Base-by-base conservation (phyloP, 345 rosid species). In the Rubroshorea leprosula region DNA sequence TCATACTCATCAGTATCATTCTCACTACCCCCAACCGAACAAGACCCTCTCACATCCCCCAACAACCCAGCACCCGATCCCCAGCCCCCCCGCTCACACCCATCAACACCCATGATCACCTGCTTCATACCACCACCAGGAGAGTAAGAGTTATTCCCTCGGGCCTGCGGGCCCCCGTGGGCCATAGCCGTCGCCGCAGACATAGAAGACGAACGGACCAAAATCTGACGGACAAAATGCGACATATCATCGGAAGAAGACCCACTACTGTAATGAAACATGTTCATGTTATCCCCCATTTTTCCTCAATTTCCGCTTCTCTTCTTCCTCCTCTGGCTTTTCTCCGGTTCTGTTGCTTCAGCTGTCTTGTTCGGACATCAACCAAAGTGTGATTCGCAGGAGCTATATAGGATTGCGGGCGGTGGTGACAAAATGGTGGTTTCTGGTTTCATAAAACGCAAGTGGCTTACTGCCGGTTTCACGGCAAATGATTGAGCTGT, bases 1-100 rank as follows among this genome's bases (percentile, higher is more conserved):
- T 90, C 96, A 55, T 78, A 78, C 63, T 82, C 93, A 48, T 85
- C 87, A 16, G 77, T 68, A 35, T 84, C 90, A 19, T 78, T 85
- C 62, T 73, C 92, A 25, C 84, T 74, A 55, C 62, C 77, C 31
- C 81, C 96, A 58, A 71, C 51, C 0, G 84, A 73, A 60, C 72
- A 77, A 55, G 83, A 81, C 44, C 61, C 73, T 6, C 19, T 77
- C 65, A 29, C 35, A n/a, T 72, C 58, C 19, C 63, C 77, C 26
- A 69, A 60, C 27, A 71, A 54, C 50, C 39, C 61, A 38, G 69
- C 72, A 1, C 60, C 72, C 0, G 74, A 68, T 43, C 18, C 48
- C 11, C 66, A 60, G 48, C 57, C n/a, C 21, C 52, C 67, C 51
- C 72, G 43, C 43, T 58, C 71, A 49, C 39, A 20, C 15, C 29